Conservation (phyloP, 768 basidiomycete species). For the Rhodotorula diobovata region DNA sequence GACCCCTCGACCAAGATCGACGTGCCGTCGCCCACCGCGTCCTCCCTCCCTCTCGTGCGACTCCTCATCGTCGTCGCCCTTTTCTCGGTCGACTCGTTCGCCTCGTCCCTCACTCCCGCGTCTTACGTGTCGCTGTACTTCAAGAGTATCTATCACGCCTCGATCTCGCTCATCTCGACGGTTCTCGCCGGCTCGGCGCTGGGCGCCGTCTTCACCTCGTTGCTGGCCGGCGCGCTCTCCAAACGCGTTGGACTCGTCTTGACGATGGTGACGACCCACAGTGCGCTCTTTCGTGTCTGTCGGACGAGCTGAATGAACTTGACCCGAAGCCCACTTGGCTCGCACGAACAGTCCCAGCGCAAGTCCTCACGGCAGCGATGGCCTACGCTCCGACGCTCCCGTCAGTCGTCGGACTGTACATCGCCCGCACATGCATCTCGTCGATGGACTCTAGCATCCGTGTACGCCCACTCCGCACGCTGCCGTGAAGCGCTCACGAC, state of each 20-base stretch:
- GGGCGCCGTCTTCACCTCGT: slow-evolving; percentile 9
- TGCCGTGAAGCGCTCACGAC: no score
- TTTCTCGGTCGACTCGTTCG: slow-evolving; percentile 26
- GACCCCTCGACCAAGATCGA: background rate
- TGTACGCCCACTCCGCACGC: background rate
- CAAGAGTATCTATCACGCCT: background rate
- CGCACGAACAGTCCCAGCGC: slow-evolving; percentile 13
- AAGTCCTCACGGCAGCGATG: slow-evolving; percentile 10
- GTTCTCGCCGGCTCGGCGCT: slow-evolving; percentile 14
- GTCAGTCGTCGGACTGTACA: background rate
- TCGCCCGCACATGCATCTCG: slow-evolving; percentile 9
- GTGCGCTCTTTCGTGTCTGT: background rate
- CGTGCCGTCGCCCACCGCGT: background rate
- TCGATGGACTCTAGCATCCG: slow-evolving; percentile 26
- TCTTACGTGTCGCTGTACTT: slow-evolving; percentile 23
- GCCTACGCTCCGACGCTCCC: slow-evolving; percentile 12
- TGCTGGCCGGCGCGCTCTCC: slow-evolving; percentile 15
- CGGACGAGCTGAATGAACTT: background rate
- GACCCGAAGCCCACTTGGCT: background rate
- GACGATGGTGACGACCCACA: slow-evolving; percentile 19
- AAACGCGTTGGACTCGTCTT: slow-evolving; percentile 24
- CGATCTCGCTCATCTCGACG: slow-evolving; percentile 5
- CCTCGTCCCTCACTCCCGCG: slow-evolving; percentile 29
- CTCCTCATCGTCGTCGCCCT: slow-evolving; percentile 24
- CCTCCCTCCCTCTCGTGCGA: slow-evolving; percentile 10